Conservation (phyloP, 2,329 filamentous ascomycete species). For the Pestalotiopsis sp. region DNA sequence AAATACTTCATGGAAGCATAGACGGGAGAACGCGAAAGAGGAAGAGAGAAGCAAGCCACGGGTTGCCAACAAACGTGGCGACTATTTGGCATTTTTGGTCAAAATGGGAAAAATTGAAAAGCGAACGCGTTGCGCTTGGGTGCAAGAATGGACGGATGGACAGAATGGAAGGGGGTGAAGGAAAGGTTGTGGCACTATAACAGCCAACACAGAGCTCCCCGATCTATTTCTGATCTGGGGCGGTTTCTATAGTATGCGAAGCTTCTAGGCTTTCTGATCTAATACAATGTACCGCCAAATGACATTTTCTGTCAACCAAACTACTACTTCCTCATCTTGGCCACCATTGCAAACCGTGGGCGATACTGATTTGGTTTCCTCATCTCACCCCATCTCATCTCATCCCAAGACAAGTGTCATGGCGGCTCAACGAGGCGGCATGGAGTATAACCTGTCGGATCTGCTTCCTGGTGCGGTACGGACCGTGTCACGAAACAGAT, state of each 20-base stretch:
- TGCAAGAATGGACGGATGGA: neutral
- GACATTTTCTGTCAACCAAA: neutral
- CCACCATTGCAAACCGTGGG: neutral
- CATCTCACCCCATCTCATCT: neutral
- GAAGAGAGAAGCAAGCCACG: neutral
- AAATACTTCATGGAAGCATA: neutral
- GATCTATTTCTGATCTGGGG: neutral
- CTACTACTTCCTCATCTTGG: neutral
- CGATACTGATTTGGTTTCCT: neutral
- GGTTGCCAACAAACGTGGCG: neutral
- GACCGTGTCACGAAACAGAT: neutral
- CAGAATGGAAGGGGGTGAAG: neutral
- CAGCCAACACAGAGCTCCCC: neutral
- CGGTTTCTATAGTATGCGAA: conserved; percentile 2
- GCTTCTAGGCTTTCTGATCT: conserved; percentile 9
- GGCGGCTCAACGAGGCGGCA: neutral
- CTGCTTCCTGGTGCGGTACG: neutral
- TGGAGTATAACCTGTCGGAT: neutral
- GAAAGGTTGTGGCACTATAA: neutral
- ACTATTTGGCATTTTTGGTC: neutral
- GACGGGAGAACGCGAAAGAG: neutral
- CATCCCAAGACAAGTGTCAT: neutral
- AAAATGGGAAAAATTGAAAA: neutral
- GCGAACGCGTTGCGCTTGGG: neutral
- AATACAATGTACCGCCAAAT: neutral